Base-by-base conservation (phyloP, 2,329 filamentous ascomycete genomes). In the Aspergillus latus region DNA sequence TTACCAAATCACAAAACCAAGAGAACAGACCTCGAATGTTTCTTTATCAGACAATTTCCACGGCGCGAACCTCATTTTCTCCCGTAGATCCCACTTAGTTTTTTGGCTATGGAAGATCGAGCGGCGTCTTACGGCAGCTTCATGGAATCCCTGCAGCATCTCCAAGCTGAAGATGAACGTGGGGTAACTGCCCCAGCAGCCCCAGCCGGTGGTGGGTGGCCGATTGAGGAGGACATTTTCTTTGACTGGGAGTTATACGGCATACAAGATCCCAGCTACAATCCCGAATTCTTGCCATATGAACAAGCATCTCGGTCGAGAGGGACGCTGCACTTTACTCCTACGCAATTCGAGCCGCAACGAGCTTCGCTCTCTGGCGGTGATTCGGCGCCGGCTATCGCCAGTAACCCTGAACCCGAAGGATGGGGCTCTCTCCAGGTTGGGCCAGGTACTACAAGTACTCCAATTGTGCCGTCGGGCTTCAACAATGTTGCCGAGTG, bases 401-500 rank as follows among this genome's bases (percentile, higher is more conserved):
- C 8, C 43, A 32, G 6, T 11, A 44, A 1, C 43, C 43, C 11
- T 37, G 9, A 37, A 37, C 11, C 34, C 13, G 9, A 37, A 37
- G 8, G 9, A 13, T 13, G 5, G 9, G 34, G 5, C 21, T 21
- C 2, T 21, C 21, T 21, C 16, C 36, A 50, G 21, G 11, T 11
- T 13, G 52, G 43, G 29, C 1, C 26, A n/a, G 34, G 10, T 11
- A 37, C 34, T 37, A 15, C 9, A 7, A 39, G 26, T n/a, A 16
- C 40, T n/a, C 34, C 39, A 2, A 15, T 45, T 16, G 21, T 49
- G 15, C 26, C 10, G 2, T 11, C 42, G 3, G 52, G 37, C 7
- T 62, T 69, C 13, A 58, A 58, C 16, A 48, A 72, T 72, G 60
- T 71, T 40, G 62, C 66, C 1, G 64, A 69, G 36, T 72, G 69